A percentile compares a stretch with the other conserved stretches of the same genome.
Evolutionary conservation across 2,329 filamentous ascomycete species (phyloP).

Genomic region (Karstenula rhodostoma): DNA sequence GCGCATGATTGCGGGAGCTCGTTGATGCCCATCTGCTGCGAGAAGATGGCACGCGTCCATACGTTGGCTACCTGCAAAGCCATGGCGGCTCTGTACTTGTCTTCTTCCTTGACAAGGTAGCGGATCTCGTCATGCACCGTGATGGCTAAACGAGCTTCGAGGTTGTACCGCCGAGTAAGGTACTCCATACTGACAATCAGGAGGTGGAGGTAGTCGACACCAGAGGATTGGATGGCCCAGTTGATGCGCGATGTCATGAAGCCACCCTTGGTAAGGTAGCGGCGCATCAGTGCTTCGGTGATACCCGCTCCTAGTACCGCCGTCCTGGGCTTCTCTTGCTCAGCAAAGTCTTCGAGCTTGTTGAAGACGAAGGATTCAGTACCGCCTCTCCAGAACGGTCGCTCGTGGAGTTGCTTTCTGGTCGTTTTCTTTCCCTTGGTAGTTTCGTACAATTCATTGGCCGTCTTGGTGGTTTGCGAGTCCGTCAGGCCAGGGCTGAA

Average conservation of each 20-base stretch:
- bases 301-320: slow-evolving; percentile 94
- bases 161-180: slow-evolving; percentile 81
- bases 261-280: slow-evolving; percentile 85
- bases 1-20: slow-evolving; percentile 94
- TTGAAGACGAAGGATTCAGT: slow-evolving; percentile 99
- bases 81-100: slow-evolving; percentile 90
- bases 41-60: slow-evolving; percentile 98
- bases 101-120: slow-evolving; percentile 84
- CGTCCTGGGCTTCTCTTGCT: slow-evolving; percentile 88
- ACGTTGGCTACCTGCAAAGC: slow-evolving; percentile 92
- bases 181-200: slow-evolving; percentile 96
- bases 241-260: slow-evolving; percentile 98
- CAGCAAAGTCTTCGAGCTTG: slow-evolving; percentile 95
- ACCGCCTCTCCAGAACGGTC: slow-evolving; percentile 91
- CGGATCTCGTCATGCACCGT: slow-evolving; percentile 98
- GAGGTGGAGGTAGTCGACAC: slow-evolving; percentile 95
- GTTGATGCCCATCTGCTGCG: slow-evolving; percentile 93
- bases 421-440: slow-evolving; percentile 91
- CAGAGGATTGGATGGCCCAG: slow-evolving; percentile 98
- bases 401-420: slow-evolving; percentile 74
- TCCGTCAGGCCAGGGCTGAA: slow-evolving; percentile 90
- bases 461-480: slow-evolving; percentile 76
- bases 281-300: slow-evolving; percentile 90
- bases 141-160: slow-evolving; percentile 84
- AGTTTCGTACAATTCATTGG: slow-evolving; percentile 80